Base-by-base conservation (phyloP, 805 yeast genomes). In the Huiozyma naganishii region DNA sequence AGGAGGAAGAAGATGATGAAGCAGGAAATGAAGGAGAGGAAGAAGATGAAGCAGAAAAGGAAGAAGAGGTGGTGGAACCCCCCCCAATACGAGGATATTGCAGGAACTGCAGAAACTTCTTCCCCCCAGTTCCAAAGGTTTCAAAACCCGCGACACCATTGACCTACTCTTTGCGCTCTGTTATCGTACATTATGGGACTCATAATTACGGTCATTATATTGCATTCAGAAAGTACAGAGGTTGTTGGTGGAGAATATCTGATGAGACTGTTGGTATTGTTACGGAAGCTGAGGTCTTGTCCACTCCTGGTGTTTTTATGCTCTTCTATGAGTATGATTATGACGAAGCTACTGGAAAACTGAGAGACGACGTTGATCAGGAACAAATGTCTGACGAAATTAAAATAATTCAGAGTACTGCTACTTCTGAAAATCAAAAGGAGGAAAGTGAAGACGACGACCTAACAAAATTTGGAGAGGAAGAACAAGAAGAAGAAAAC, bases 181-280 rank as follows among this genome's bases (percentile, higher is more conserved):
- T 85, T 1, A 84, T 90, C 38, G 80, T 90, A 1, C 98, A 90
- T 62, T 89, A 82, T 60, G 98, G 98, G 40, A 83, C 95, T 1
- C 97, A 92, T 54, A 88, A 90, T 54, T 92, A 87, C 59, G 98
- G 98, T n/a, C 98, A 90, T 62, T 90, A 90, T 59, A 84, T 90
- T 48, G 87, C 94, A 36, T 90, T 76, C 66, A 77, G 97, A 56
- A 81, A 78, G 55, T 73, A 68, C 45, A 74, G 95, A 51, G 92
- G 89, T 2, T 72, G 78, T 8, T 90, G 98, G 98, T 89, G 96
- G 95, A 76, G 95, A 59, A 81, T 89, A 13, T 82, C 92, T 53
- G 98, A 92, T 62, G 95, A 88, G 57, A 78, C 80, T 3, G 95
- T 89, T 3, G 78, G 86, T 47, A 72, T 84, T 30, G 87, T 86